Percentiles rank a stretch among this genome's conserved stretches.
Conservation (phyloP, 805 yeast genomes). For the Cyberlindnera misumaiensis region DNA sequence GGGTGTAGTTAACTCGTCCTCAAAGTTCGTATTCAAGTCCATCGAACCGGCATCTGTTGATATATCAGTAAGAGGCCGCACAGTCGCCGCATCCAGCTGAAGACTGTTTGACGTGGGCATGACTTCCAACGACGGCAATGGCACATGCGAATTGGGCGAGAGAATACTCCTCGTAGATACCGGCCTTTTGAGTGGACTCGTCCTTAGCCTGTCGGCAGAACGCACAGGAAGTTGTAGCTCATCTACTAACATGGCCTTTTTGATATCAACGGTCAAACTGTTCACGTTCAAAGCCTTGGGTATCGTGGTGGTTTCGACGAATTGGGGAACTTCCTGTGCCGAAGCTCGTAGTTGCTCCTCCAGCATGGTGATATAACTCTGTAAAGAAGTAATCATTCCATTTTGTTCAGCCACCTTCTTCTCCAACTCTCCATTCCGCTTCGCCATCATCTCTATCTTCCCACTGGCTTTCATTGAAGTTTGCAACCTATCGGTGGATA, state of each 20-base stretch:
- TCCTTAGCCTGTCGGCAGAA: conserved; percentile 29
- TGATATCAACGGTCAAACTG: conserved; percentile 2
- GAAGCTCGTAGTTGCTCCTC: conserved; percentile 9
- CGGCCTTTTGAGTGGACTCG: conserved; percentile 4
- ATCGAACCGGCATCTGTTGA: background rate
- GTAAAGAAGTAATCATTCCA: conserved; percentile 9
- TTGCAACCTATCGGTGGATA: conserved; percentile 6
- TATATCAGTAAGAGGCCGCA: too few species aligned
- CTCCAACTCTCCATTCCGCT: conserved; percentile 15
- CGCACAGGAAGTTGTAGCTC: conserved; percentile 30
- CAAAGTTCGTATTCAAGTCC: background rate
- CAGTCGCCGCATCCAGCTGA: background rate
- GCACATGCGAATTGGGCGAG: background rate
- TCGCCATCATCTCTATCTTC: conserved; percentile 8
- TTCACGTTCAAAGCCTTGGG: conserved; percentile 6
- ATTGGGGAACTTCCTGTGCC: conserved; percentile 8
- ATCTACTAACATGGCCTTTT: conserved; percentile 3
- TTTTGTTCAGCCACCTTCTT: conserved; percentile 12
- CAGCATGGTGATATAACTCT: conserved; percentile 11
- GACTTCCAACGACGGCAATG: too few species aligned
- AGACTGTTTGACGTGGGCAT: too few species aligned
- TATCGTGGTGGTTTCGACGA: conserved; percentile 5
- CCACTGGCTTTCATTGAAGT: conserved; percentile 6
- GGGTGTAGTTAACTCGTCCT: background rate
- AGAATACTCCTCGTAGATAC: background rate